Base-by-base conservation (phyloP, 2,329 filamentous ascomycete species). In the Ascochyta fabae region DNA sequence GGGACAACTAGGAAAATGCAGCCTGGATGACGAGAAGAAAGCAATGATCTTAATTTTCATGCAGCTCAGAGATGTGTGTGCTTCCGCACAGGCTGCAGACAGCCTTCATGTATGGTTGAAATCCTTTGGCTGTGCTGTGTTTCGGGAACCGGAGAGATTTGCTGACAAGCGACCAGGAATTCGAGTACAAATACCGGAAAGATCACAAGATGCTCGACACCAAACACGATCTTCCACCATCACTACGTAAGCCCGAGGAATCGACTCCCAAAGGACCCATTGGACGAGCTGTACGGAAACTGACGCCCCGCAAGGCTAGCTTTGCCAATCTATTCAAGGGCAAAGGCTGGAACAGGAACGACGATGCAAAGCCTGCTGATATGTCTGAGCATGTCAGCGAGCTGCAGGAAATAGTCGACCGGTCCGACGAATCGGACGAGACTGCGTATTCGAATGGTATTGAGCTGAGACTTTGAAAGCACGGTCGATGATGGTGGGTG, bases 301-400 rank as follows among this genome's bases (percentile, higher is more conserved):
- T 75, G 56, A 74, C 72, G 33, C 71, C 71, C 29, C 62, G 71
- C 15, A 75, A 75, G 54, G 62, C 61, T 53, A 74, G 71, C 58
- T 61, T 75, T 22, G 70, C 67, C 52, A 73, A 73, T 24, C 43
- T 75, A 16, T 57, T 75, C 33, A 75, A 71, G 40, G 70, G 69
- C 6, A 74, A 68, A 55, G 64, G 70, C 16, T 69, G 68, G 64
- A 70, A 64, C 56, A 66, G 56, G 47, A 52, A 41, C 8, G 62
- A 68, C 13, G 65, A 67, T 3, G n/a, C 24, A 6, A 61, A 55
- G 34, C 36, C 50, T 6, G 13, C 13, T 9, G 42, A 47, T 3
- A 12, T 43, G 36, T 13, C 42, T 8, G 43, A 26, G 36, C 47
- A 39, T 13, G 8, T 56, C n/a, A 23, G 42, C 40, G 53, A 51